Percentiles rank a stretch among this genome's conserved stretches.
Conservation (phyloP, 202 grass and related monocot species). For the Setaria italica region DNA sequence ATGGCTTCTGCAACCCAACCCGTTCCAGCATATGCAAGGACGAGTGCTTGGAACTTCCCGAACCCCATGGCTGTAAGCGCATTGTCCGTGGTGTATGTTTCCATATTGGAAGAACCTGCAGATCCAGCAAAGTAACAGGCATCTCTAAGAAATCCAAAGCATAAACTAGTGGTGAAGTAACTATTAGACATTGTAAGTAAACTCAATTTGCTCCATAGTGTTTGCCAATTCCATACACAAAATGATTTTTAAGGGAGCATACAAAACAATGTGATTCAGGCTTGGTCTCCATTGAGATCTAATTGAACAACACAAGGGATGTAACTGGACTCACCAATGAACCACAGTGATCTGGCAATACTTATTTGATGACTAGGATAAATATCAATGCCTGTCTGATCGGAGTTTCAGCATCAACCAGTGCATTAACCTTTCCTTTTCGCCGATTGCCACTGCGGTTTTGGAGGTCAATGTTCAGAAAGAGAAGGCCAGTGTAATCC, state of each 20-base stretch:
- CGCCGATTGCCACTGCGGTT: background rate
- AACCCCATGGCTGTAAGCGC: constrained; percentile 69
- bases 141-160: background rate
- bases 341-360: background rate
- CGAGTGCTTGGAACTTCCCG: constrained; percentile 75
- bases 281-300: background rate
- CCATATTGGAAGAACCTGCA: constrained; percentile 45
- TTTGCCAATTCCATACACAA: background rate
- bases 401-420: background rate
- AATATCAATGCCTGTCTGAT: background rate
- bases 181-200: background rate
- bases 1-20: constrained; percentile 78
- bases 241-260: background rate
- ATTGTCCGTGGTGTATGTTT: constrained; percentile 69
- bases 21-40: constrained; percentile 81
- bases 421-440: background rate
- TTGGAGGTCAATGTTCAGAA: background rate
- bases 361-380: background rate
- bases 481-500: background rate
- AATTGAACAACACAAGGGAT: background rate
- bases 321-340: background rate
- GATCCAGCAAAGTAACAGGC: background rate
- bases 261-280: background rate
- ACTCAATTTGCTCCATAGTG: background rate
- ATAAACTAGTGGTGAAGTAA: constrained; percentile 8